Evolutionary conservation across 2,329 filamentous ascomycete genomes (phyloP).

Genomic region (Cladosporium phlei): DNA sequence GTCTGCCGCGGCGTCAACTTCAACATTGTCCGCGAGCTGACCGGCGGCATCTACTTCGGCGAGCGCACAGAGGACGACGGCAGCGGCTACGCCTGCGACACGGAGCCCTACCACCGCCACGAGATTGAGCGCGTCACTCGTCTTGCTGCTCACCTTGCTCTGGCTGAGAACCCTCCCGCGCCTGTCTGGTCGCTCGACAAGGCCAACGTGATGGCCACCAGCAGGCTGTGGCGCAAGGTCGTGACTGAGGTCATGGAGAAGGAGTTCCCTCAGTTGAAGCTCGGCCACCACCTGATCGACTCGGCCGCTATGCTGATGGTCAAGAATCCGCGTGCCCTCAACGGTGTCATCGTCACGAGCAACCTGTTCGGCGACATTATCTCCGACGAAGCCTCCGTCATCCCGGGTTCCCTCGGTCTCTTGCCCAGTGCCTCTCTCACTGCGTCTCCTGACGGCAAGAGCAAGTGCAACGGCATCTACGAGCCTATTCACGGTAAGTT

Average conservation of each 20-base stretch:
- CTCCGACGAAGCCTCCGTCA: constrained; percentile 89
- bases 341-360: constrained; percentile 86
- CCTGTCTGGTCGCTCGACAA: constrained; percentile 89
- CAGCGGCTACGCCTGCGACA: constrained; percentile 71
- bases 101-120: constrained; percentile 74
- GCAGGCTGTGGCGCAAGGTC: constrained; percentile 81
- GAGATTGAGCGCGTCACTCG: constrained; percentile 88
- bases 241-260: constrained; percentile 78
- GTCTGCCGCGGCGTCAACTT: constrained; percentile 86
- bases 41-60: constrained; percentile 92
- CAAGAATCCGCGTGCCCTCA: constrained; percentile 82
- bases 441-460: constrained; percentile 79
- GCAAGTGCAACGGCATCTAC: constrained; percentile 87
- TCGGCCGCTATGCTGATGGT: constrained; percentile 97
- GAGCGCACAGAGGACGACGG: constrained; percentile 77
- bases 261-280: constrained; percentile 81
- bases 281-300: constrained; percentile 89
- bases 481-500: constrained; percentile 73
- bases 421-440: constrained; percentile 83
- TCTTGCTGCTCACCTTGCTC: constrained; percentile 74
- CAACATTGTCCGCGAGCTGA: constrained; percentile 86
- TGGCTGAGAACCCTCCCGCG: constrained; percentile 53
- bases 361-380: constrained; percentile 97
- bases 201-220: constrained; percentile 91
- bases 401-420: constrained; percentile 83